A percentile compares a stretch with the other conserved stretches of the same genome.
phyloP scores from a whole-genome alignment of 2,329 filamentous ascomycete species.

The Aspergillus ibericus region DNA sequence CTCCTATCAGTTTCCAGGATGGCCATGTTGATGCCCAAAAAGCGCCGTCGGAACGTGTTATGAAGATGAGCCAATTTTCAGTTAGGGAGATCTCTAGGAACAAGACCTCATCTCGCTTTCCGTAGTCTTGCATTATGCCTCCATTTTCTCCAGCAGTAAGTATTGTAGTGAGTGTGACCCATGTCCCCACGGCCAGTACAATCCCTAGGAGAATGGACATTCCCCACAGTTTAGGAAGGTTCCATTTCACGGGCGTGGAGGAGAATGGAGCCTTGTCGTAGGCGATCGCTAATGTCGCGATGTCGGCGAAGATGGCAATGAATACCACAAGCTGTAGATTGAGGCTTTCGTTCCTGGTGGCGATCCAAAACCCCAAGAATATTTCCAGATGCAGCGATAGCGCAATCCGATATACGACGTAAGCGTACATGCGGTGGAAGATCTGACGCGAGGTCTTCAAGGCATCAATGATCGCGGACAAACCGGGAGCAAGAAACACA shows the following conservation, averaged over 20 bases:
- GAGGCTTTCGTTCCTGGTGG: conserved; percentile 78
- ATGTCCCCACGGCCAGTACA: conserved; percentile 78
- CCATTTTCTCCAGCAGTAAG: conserved; percentile 65
- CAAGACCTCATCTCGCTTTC: conserved; percentile 75
- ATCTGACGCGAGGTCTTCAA: conserved; percentile 92
- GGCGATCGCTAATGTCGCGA: conserved; percentile 86
- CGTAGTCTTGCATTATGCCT: conserved; percentile 88
- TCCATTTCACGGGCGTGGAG: conserved; percentile 88
- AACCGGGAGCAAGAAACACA: conserved; percentile 86
- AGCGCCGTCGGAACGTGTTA: conserved; percentile 87
- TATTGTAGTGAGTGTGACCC: conserved; percentile 88
- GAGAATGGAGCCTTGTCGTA: conserved; percentile 92
- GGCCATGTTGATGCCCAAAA: conserved; percentile 71
- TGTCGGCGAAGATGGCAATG: conserved; percentile 92
- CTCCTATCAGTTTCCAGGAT: conserved; percentile 57
- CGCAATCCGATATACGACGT: conserved; percentile 93
- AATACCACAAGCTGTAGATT: conserved; percentile 89
- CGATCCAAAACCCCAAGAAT: conserved; percentile 89
- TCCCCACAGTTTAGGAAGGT: conserved; percentile 89
- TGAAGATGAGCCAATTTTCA: conserved; percentile 96
- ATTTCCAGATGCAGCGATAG: conserved; percentile 88
- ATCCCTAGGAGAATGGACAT: conserved; percentile 83
- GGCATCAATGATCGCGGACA: conserved; percentile 89
- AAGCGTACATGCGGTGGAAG: conserved; percentile 96
- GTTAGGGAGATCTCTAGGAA: conserved; percentile 89